Evolutionary conservation across 73 alveolate species (phyloP).

Genomic region (Paramecium tetraurelia): DNA sequence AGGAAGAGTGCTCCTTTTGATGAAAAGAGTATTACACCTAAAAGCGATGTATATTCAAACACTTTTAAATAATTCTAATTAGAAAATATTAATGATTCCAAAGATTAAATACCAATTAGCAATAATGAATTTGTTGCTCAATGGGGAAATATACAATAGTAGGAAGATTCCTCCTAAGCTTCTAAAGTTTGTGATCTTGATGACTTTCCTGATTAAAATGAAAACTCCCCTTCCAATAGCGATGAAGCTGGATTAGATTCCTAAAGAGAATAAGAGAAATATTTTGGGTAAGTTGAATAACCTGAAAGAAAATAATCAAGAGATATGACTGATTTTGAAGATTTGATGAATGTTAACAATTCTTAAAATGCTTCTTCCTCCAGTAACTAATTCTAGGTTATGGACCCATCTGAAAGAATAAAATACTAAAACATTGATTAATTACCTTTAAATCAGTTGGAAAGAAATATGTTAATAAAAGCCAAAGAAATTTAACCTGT

Average conservation of each 20-base stretch:
- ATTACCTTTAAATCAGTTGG: not conserved
- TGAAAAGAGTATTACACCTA: constrained; percentile 23
- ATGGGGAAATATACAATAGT: not conserved
- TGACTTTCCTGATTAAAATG: not conserved
- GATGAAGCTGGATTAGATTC: constrained; percentile 21
- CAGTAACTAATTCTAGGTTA: not conserved
- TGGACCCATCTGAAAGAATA: not conserved
- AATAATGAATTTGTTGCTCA: not conserved
- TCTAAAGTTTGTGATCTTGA: not conserved
- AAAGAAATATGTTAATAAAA: not conserved
- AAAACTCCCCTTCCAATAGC: not conserved
- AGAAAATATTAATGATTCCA: not conserved
- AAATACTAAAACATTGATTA: not conserved
- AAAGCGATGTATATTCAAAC: not conserved
- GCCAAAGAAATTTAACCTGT: not conserved
- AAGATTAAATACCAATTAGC: not conserved
- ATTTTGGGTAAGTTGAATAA: not conserved
- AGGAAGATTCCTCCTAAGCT: not conserved
- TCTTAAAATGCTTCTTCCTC: not conserved
- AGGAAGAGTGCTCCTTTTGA: not conserved
- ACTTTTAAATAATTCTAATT: not conserved
- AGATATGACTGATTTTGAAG: constrained; percentile 32
- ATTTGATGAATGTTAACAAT: not conserved
- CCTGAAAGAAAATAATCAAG: not conserved
- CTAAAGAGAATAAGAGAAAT: not conserved